Evolutionary conservation across 1,284 basidiomycete species (phyloP), one percentile per base, ranked within the genome.

Genomic region (Leccinum holopus): DNA sequence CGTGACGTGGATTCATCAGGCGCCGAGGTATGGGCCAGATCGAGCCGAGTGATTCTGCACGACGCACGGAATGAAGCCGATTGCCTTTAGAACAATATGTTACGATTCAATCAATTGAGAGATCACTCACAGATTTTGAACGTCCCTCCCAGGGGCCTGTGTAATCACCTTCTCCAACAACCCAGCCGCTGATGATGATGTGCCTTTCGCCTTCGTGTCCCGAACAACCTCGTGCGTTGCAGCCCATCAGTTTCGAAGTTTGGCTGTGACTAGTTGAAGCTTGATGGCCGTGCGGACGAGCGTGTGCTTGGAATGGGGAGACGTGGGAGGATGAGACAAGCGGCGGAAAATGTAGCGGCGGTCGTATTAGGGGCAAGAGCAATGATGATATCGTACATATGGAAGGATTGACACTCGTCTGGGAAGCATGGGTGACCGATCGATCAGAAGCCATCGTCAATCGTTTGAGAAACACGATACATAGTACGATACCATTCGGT

Each of bases 191-290:
- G 3, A 92, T 78, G 16, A 93, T 73, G 39, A 92, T 28, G 28
- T 71, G 0, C 85, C 87, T 70, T 86, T 90, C 3, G 90, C 91
- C 67, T 91, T 91, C 9, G 90, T 88, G 1, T 91, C 90, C 1
- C 91, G 80, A 12, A 84, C 80, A 3, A 94, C 78, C 71, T 94
- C 92, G 37, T 87, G 78, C 16, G 90, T 84, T 0, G 85, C 81
- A 0, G 30, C 30, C 30, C 30, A 30, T 8, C 6, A 30, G 7
- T 30, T 30, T 30, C 30, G 7, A 30, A 8, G 30, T 30, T 30
- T 30, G 30, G 8, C 30, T 30, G 7, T 8, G 30, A 30, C 30
- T 30, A 7, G 30, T 30, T 30, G 30, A 30, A 30, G 7, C 7
- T 30, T 30, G 30, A 30, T 30, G 7, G 30, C 30, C 30, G 30